These are phyloP conservation scores for Poa annua DNA, from an alignment of 176 grass and related monocot species.

Conservation along the genomic window DNA sequence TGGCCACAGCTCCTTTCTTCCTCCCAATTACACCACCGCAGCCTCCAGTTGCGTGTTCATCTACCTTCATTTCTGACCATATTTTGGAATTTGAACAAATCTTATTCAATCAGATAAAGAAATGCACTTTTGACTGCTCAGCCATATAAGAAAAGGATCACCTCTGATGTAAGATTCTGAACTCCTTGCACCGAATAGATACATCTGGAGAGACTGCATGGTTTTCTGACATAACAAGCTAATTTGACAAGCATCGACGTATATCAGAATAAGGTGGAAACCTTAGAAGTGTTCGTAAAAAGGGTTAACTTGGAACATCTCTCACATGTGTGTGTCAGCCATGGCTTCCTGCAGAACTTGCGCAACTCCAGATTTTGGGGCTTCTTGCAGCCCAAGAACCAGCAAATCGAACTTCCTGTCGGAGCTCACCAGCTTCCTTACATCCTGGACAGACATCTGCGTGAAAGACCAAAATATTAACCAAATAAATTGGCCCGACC, in stretches of 20 bases:
- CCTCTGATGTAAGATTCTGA: conserved; percentile 53
- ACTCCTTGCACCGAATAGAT: conserved; percentile 60
- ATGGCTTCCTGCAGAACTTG: conserved; percentile 57
- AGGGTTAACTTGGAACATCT: neutral
- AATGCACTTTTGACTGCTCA: neutral
- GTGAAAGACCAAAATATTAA: neutral
- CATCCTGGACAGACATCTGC: conserved; percentile 56
- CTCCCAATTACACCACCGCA: conserved; percentile 62
- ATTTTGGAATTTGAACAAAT: neutral
- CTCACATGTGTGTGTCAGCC: conserved; percentile 54
- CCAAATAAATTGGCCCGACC: neutral
- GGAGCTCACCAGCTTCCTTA: conserved; percentile 52
- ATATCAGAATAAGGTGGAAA: neutral
- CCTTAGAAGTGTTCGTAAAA: neutral
- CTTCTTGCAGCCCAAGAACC: conserved; percentile 69
- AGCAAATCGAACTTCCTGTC: conserved; percentile 64
- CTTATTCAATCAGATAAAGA: neutral
- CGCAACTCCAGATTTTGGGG: conserved; percentile 42
- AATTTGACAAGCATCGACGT: neutral
- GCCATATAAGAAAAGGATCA: neutral
- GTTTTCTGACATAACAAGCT: conserved; percentile 57
- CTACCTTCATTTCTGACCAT: conserved; percentile 54
- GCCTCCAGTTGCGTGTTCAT: conserved; percentile 54
- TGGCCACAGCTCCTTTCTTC: conserved; percentile 79
- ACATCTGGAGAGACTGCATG: conserved; percentile 75